Conservation (phyloP, 179 eudicot species). For the Beta corolliflora region DNA sequence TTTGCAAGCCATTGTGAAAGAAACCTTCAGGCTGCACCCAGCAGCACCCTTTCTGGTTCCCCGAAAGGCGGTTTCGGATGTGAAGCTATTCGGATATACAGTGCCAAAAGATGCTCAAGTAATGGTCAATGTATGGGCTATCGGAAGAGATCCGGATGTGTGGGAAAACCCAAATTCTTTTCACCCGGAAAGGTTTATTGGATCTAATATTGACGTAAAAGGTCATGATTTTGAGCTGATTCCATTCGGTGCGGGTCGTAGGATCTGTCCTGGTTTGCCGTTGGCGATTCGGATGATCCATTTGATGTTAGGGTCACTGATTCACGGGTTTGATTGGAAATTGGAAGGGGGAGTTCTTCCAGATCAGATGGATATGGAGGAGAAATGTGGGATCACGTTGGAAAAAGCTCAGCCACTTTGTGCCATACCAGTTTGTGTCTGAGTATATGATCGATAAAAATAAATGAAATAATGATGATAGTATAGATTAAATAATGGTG, state of each 20-base stretch:
- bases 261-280: slow-evolving; percentile 38
- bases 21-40: slow-evolving; percentile 37
- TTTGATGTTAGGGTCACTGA: slow-evolving; percentile 34
- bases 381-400: not conserved
- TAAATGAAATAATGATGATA: too few relatives aligned
- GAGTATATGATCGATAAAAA: too few relatives aligned
- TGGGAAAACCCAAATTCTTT: slow-evolving; percentile 10
- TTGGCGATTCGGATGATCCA: slow-evolving; percentile 31
- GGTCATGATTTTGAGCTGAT: slow-evolving; percentile 38
- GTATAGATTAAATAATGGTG: too few relatives aligned
- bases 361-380: slow-evolving; percentile 31
- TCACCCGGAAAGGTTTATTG: slow-evolving; percentile 1
- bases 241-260: slow-evolving; percentile 45
- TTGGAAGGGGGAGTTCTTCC: slow-evolving; percentile 22
- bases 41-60: slow-evolving; percentile 33
- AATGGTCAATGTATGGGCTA: slow-evolving; percentile 37
- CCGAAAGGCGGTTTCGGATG: slow-evolving; percentile 19
- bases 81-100: slow-evolving; percentile 23
- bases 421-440: too few relatives aligned
- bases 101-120: slow-evolving; percentile 34
- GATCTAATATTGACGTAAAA: slow-evolving; percentile 28
- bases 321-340: slow-evolving; percentile 34
- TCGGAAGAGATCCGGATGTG: slow-evolving; percentile 38
- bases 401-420: too few relatives aligned
- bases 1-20: slow-evolving; percentile 32